phyloP scores from a whole-genome alignment of 371 early-diverging fungal genomes.

The Mortierella sp. region DNA sequence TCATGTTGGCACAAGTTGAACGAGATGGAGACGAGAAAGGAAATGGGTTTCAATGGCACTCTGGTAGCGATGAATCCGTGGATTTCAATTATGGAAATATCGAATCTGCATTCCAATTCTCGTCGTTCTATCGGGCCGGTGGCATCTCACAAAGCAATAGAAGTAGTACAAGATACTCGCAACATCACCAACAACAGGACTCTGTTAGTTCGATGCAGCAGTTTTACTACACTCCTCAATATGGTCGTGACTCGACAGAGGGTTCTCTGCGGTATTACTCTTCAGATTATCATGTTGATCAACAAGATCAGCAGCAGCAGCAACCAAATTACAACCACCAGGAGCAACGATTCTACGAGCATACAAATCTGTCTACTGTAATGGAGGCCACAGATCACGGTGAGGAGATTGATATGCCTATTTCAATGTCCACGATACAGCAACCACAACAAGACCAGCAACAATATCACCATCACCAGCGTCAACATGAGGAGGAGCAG shows the following conservation, averaged over 20 bases:
- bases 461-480: background rate
- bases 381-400: background rate
- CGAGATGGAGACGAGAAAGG: background rate
- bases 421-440: background rate
- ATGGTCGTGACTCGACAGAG: conserved; percentile 1
- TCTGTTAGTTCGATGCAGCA: conserved; percentile 51
- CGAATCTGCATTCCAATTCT: conserved; percentile 1
- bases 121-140: background rate
- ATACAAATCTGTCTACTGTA: background rate
- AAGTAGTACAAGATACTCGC: conserved; percentile 17
- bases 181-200: conserved; percentile 37
- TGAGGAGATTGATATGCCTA: background rate
- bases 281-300: background rate
- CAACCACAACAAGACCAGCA: background rate
- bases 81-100: conserved; percentile 7
- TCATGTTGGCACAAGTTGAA: background rate
- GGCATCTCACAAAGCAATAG: conserved; percentile 3
- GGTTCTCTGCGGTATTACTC: background rate
- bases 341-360: background rate
- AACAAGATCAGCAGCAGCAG: background rate
- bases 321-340: background rate
- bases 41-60: background rate
- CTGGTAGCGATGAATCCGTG: background rate
- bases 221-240: conserved; percentile 21
- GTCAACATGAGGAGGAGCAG: too few relatives aligned